phyloP scores from a whole-genome alignment of 768 basidiomycete species.

The Kwoniella sp. region DNA sequence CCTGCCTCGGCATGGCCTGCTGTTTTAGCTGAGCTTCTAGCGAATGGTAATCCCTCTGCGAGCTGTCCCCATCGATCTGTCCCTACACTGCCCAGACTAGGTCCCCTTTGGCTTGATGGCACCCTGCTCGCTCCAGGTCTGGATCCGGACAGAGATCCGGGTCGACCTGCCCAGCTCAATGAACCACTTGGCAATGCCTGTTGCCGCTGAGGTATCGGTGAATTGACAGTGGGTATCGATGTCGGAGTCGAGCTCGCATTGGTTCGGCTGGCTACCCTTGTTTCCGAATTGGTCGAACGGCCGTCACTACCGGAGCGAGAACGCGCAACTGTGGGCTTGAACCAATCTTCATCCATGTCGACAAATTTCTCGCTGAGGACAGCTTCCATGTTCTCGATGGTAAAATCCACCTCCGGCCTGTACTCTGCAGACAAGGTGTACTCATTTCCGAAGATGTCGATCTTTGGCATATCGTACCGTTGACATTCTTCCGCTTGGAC shows the following conservation, averaged over 20 bases:
- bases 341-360: slow-evolving; percentile 49
- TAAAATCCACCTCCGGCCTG: slow-evolving; percentile 43
- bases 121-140: slow-evolving; percentile 15
- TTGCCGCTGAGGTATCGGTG: slow-evolving; percentile 37
- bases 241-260: no score
- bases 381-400: slow-evolving; percentile 44
- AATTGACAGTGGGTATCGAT: slow-evolving; percentile 16
- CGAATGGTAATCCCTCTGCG: slow-evolving; percentile 44
- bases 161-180: slow-evolving; percentile 12
- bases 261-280: no score
- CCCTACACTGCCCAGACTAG: slow-evolving; percentile 16
- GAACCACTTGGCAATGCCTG: slow-evolving; percentile 27
- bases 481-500: slow-evolving; percentile 10
- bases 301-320: slow-evolving; percentile 4
- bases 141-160: slow-evolving; percentile 1
- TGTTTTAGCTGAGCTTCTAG: slow-evolving; percentile 11
- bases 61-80: slow-evolving; percentile 29
- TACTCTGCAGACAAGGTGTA: slow-evolving; percentile 33
- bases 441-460: slow-evolving; percentile 35
- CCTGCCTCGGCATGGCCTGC: not conserved
- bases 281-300: no score
- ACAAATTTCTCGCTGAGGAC: slow-evolving; percentile 44
- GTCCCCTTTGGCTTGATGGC: slow-evolving; percentile 9
- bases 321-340: slow-evolving; percentile 45
- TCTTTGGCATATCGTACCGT: slow-evolving; percentile 26